Percentiles rank a stretch among this genome's conserved stretches.
These are phyloP conservation scores for Pleurotus djamor DNA, from an alignment of 768 basidiomycete species.

Conservation along the genomic window DNA sequence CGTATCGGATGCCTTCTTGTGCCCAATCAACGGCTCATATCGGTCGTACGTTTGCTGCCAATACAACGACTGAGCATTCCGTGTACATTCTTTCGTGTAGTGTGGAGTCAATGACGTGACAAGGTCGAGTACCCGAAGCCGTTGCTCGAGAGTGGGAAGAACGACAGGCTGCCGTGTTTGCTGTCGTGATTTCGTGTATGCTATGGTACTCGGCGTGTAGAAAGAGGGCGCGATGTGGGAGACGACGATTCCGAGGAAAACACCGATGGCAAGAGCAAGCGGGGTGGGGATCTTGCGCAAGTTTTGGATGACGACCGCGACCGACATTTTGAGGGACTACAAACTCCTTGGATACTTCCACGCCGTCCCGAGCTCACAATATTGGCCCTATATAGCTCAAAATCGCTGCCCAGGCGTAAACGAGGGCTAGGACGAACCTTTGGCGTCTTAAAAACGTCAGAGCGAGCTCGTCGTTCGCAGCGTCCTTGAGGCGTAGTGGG, in stretches of 20 bases:
- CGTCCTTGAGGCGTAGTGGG: too few relatives aligned
- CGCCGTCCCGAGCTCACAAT: not conserved
- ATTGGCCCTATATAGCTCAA: too few relatives aligned
- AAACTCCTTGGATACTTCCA: conserved; percentile 8
- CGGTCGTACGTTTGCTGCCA: conserved; percentile 81
- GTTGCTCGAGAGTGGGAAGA: conserved; percentile 81
- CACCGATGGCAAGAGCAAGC: conserved; percentile 55
- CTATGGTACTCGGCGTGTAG: conserved; percentile 37
- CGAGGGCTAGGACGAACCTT: too few relatives aligned
- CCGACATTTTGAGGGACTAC: conserved; percentile 6
- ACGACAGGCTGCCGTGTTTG: conserved; percentile 62
- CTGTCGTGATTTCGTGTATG: conserved; percentile 38
- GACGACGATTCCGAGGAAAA: conserved; percentile 59
- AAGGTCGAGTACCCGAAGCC: conserved; percentile 81
- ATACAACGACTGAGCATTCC: conserved; percentile 82
- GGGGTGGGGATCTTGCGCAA: conserved; percentile 51
- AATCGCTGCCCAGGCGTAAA: too few relatives aligned
- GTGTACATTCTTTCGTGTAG: conserved; percentile 91
- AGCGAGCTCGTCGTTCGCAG: too few relatives aligned
- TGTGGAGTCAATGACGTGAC: conserved; percentile 87
- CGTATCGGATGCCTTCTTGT: conserved; percentile 52
- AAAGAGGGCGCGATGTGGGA: conserved; percentile 43
- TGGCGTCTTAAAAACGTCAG: too few relatives aligned
- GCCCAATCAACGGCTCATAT: conserved; percentile 82
- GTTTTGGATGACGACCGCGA: conserved; percentile 15